Evolutionary conservation across 2,329 filamentous ascomycete species (phyloP), one percentile per base, ranked within the genome.

Genomic region (Neophaeococcomyces mojaviensis): DNA sequence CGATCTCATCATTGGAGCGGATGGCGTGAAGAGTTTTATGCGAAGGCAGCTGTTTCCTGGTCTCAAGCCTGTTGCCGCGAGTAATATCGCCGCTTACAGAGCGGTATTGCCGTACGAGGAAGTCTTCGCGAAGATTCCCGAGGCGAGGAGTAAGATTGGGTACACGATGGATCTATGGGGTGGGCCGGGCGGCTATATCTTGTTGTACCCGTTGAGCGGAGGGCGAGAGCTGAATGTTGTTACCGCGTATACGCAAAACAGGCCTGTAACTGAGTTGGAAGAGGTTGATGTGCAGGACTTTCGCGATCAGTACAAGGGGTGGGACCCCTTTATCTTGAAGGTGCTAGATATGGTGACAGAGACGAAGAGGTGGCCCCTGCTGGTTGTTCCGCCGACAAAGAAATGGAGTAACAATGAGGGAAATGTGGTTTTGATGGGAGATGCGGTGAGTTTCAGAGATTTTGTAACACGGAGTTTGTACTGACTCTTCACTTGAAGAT

Each of bases 41-140:
- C 59, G 71, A 28, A 59, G 58, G 30, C 58, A 59, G 0, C 54
- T 74, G 24, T 63, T 72, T 46, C 68, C 68, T 3, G 52, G 63
- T n/a, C 66, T 70, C 3, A 60, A 61, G 28, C 68, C 69, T 2
- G 53, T 59, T 38, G 60, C 62, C 34, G 60, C 66, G 8, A 65
- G 68, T 2, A 65, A 59, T 18, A 69, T 71, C 46, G 66, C 63
- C 35, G 71, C 71, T 2, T 74, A 71, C 50, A 62, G 71, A 35
- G 65, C 70, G 4, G 59, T 72, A 8, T 61, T 73, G 6, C 67
- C 68, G 0, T 70, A 67, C 42, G 62, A 67, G 9, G 58, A 68
- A 36, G 64, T 72, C 37, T 54, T 50, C 35, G 42, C 37, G 13
- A 39, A 54, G 18, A 47, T 53, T 9, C 54, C 54, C 10, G 54